Evolutionary conservation across 257 asterid genomes (phyloP), one percentile per base, ranked within the genome.

Genomic region (Paraleonurus japonicus): DNA sequence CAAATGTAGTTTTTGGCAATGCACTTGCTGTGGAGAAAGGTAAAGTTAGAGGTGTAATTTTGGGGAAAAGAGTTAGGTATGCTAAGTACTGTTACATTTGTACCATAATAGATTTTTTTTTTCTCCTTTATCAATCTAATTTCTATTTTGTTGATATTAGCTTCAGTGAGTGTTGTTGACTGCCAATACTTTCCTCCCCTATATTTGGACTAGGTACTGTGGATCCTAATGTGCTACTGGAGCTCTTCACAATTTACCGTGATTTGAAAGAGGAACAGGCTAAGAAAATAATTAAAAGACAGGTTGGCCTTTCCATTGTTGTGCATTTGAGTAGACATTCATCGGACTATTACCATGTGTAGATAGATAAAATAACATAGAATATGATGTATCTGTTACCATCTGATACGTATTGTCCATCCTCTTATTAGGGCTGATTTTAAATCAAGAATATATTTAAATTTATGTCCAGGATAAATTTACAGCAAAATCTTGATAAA

Each of bases 181-280:
- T 79, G 72, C 72, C 55, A 11, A 51, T 63, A 17, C 68, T 61
- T 64, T 45, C 58, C 55, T 54, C 58, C 50, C 27, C 51, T 81
- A 30, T 67, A 76, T 62, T 80, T 84, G 78, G 28, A 70, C 59
- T 73, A 92, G 98, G 96, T 67, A 82, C 87, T 7, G 82, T 95
- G 69, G 74, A 88, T 75, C 97, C 97, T 75, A 88, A 88, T 79
- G 88, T 92, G 61, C 86, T 95, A 71, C 86, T 89, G 75, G 98
- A 95, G 84, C 95, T 95, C 77, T 90, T 95, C 80, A 81, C 94
- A 15, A 69, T 86, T 72, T 92, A 87, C 75, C 96, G 90, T 28
- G 85, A 88, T 50, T 92, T 96, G 99, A 94, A 89, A 79, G 98
- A 89, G 80, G 81, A 81, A 78, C 85, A 84, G 72, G 83, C 89